Conservation (phyloP, 768 basidiomycete species). For the Termitomyces sp. region DNA sequence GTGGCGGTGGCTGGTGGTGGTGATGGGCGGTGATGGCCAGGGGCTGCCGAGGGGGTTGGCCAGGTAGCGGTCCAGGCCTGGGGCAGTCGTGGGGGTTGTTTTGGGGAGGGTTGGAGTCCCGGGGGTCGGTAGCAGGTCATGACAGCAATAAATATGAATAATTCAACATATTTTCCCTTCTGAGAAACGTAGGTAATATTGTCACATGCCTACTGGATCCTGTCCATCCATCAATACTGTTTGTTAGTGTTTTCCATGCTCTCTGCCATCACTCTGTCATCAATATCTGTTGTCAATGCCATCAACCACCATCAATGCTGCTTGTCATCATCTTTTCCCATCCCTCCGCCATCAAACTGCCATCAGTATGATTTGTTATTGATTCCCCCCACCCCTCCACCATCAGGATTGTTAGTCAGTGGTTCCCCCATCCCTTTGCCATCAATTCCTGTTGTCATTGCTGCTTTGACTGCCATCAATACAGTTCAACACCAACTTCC, state of each 20-base stretch:
- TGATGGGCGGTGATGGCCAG: too few relatives aligned
- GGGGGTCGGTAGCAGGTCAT: too few relatives aligned
- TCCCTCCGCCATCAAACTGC: neutral
- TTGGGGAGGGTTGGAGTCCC: too few relatives aligned
- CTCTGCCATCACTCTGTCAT: neutral
- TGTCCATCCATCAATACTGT: neutral
- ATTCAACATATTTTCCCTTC: too few relatives aligned
- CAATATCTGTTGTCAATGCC: neutral
- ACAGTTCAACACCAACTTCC: too few relatives aligned
- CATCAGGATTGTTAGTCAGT: neutral
- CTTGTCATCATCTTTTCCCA: neutral
- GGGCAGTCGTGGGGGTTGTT: too few relatives aligned
- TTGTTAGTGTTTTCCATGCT: neutral
- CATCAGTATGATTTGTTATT: too few relatives aligned
- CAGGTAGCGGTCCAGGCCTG: too few relatives aligned
- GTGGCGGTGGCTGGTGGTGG: too few relatives aligned
- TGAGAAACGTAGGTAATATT: neutral
- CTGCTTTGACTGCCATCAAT: neutral
- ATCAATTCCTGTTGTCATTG: neutral
- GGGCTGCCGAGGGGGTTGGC: too few relatives aligned
- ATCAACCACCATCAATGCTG: neutral
- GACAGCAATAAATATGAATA: too few relatives aligned
- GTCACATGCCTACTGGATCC: neutral
- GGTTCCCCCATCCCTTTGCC: neutral
- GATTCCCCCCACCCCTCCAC: neutral